Base-by-base conservation (phyloP, 176 grass and related monocot genomes). In the Alopecurus myosuroides region DNA sequence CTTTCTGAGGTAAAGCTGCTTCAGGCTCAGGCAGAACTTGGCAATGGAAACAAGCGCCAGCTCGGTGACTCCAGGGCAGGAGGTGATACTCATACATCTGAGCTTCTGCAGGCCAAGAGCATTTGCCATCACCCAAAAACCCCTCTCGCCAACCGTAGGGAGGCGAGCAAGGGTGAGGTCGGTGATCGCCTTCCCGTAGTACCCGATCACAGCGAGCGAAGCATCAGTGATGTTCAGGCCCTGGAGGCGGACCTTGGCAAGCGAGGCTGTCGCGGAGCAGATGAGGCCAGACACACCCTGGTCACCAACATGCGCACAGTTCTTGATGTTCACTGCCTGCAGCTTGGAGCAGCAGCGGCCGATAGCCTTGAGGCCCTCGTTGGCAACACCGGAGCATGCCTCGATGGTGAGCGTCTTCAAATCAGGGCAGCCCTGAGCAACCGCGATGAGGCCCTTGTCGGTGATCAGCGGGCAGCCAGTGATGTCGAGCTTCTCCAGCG, bases 81-180 rank as follows among this genome's bases (percentile, higher is more conserved):
- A 94, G 63, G 46, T 86, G 57, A 99, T 77, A 4, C 64, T 70
- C 77, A 94, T 81, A 29, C 53, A 92, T 58, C 88, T 87, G 77
- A 99, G 86, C 79, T 94, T 99, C 86, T 92, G 94, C 67, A 99
- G 81, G 67, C 94, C 94, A 61, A 92, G 81, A 69, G 94, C 88
- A 71, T 96, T 99, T 18, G 91, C 97, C 97, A 99, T 99, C 55
- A 99, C 97, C 97, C 94, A 99, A 73, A 94, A 99, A 30, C 97
- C 97, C 71, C 88, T 94, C 88, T 99, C 97, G 9, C 85, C 92
- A 9, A 99, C 87, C 1, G 48, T 77, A 3, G 90, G 83, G 12
- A 99, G 93, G 77, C 89, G 81, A 46, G 81, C 78, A 0, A 99
- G 85, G 10, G 86, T 80, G 51, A 99, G 77, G 23, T 99, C 94